Evolutionary conservation across 1,284 basidiomycete species (phyloP).

Genomic region (Leucocoprinus gongylophorus): DNA sequence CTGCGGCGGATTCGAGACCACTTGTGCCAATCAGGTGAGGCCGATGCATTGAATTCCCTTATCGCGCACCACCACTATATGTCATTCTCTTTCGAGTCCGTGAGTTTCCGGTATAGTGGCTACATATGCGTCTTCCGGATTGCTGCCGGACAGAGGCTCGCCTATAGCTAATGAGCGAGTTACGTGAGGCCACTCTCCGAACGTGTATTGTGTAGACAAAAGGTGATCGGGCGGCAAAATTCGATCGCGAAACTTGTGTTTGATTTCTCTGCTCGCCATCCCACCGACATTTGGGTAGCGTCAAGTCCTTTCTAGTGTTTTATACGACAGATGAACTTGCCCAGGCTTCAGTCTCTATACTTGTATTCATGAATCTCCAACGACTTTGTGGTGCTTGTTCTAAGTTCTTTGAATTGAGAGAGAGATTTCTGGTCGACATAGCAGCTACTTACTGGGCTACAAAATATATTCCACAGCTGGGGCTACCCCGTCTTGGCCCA

Average conservation of each 20-base stretch:
- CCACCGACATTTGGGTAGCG: slow-evolving; percentile 38
- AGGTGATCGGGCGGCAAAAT: slow-evolving; percentile 70
- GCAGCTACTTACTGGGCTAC: slow-evolving; percentile 45
- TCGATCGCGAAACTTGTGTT: slow-evolving; percentile 47
- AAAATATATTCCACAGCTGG: slow-evolving; percentile 47
- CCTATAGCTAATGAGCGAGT: slow-evolving; percentile 39
- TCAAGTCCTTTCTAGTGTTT: background rate
- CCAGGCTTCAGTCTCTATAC: slow-evolving; percentile 48
- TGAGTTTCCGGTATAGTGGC: slow-evolving; percentile 16
- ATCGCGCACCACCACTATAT: slow-evolving; percentile 80
- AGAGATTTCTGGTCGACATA: background rate
- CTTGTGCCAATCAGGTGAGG: slow-evolving; percentile 55
- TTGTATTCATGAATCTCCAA: slow-evolving; percentile 79
- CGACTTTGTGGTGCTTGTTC: slow-evolving; percentile 78
- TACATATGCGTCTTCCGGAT: slow-evolving; percentile 24
- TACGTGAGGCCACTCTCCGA: slow-evolving; percentile 61
- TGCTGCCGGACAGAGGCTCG: slow-evolving; percentile 18
- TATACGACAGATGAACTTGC: slow-evolving; percentile 24
- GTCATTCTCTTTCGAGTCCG: slow-evolving; percentile 46
- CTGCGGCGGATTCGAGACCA: background rate
- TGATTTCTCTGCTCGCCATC: slow-evolving; percentile 43
- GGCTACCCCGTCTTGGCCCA: slow-evolving; percentile 10
- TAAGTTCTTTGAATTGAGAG: slow-evolving; percentile 39
- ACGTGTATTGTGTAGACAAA: slow-evolving; percentile 58
- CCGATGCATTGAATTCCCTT: slow-evolving; percentile 75